Evolutionary conservation across 2,329 filamentous ascomycete species (phyloP), one percentile per base, ranked within the genome.

Genomic region (Purpureocillium takamizusanense): DNA sequence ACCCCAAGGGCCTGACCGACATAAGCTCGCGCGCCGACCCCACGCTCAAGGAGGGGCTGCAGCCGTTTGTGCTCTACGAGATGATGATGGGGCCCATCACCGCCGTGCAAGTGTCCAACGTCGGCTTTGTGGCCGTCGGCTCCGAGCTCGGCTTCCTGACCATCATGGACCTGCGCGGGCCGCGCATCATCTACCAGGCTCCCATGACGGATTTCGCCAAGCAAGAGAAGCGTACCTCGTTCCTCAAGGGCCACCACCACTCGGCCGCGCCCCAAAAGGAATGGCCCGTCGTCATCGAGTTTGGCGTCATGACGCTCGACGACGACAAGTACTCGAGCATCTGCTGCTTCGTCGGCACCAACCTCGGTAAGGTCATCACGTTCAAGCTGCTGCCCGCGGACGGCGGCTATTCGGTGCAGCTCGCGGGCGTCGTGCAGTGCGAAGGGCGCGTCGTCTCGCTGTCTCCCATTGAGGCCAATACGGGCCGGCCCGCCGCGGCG

Each of bases 321-420:
- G 85, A 83, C n/a, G 90, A 97, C 54, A 80, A 86, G 46, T 98
- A 94, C 57, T 97, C 92, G 2, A 95, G 88, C 52, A 94, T 98
- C 40, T 78, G 83, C 42, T 84, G 92, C 48, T 94, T 97, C 49
- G 85, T 94, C 2, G 92, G 92, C 15, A 97, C 92, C 0, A 89
- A 82, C 47, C 61, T 78, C 23, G 92, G 92, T 31, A 86, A 86
- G 51, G 67, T 97, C 14, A 78, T 81, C 7, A 97, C 90, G 0
- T 90, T 97, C 65, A 95, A 95, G 63, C 70, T 98, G 16, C 65
- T 97, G 3, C 92, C 92, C 0, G 73, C 81, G 12, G 76, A 74
- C 38, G 76, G 81, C 10, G 45, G 48, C 4, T 97, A 94, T 58
- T 71, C 76, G 10, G 86, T 78, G 11, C 74, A 83, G 40, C 73